Evolutionary conservation across 2,329 filamentous ascomycete species (phyloP).

Genomic region (Byssoonygena ceratinophila): DNA sequence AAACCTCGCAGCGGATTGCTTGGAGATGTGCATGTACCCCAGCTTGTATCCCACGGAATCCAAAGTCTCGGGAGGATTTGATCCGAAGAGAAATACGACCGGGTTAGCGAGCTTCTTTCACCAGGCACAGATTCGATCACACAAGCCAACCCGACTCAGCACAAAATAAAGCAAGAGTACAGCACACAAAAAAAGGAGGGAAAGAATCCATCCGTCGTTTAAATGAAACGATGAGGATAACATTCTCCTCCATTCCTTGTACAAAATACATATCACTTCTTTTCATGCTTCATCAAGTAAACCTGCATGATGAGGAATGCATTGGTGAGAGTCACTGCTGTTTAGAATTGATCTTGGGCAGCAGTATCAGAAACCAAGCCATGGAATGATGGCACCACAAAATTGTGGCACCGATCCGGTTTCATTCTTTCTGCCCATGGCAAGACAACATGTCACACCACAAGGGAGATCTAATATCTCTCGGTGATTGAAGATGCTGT

Average conservation of each 20-base stretch:
- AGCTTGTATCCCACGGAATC: slow-evolving; percentile 17
- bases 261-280: not conserved
- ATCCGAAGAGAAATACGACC: slow-evolving; percentile 10
- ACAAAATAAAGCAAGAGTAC: not conserved
- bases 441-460: no score
- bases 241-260: not conserved
- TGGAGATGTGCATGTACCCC: slow-evolving; percentile 18
- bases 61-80: slow-evolving; percentile 9
- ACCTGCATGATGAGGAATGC: not conserved
- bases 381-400: slow-evolving; percentile 23
- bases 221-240: slow-evolving; percentile 8
- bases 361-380: slow-evolving; percentile 49
- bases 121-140: not conserved
- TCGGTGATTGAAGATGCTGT: no score
- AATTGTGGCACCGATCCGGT: slow-evolving; percentile 27
- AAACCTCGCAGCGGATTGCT: not conserved
- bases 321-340: not conserved
- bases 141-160: slow-evolving; percentile 1
- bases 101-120: not conserved
- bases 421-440: slow-evolving; percentile 47
- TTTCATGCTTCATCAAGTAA: not conserved
- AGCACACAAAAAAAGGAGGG: not conserved
- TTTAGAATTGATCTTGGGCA: slow-evolving; percentile 41
- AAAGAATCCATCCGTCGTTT: slow-evolving; percentile 4
- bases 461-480: no score